Conservation (phyloP, 306 rosid species). For the Cucurbita ficifolia region DNA sequence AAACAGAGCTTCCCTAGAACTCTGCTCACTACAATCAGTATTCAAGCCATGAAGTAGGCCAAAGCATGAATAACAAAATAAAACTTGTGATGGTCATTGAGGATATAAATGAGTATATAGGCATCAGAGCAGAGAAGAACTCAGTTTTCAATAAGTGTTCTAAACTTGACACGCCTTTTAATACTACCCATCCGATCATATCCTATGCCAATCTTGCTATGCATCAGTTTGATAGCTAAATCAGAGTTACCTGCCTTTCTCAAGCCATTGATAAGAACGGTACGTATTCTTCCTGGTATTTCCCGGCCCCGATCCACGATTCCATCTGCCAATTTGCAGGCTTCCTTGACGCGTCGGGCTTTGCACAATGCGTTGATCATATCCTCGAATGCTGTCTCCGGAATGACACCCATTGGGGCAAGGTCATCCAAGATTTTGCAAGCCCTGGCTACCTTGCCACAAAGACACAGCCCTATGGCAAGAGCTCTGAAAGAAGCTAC, state of each 20-base stretch:
- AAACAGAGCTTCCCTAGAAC: neutral
- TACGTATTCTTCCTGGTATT: conserved; percentile 65
- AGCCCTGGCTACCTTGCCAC: conserved; percentile 74
- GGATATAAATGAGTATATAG: neutral
- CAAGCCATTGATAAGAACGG: conserved; percentile 59
- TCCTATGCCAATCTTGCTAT: conserved; percentile 84
- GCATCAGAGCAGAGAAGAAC: neutral
- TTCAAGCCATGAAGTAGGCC: too few species aligned
- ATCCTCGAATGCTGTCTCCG: conserved; percentile 65
- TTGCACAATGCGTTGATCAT: conserved; percentile 70
- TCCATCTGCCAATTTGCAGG: conserved; percentile 92
- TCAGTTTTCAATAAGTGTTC: conserved; percentile 32
- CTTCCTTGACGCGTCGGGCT: conserved; percentile 64
- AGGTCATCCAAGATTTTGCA: conserved; percentile 83
- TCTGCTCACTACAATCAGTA: too few species aligned
- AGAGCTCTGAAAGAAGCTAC: conserved; percentile 78
- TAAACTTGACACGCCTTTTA: conserved; percentile 69
- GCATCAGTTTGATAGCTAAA: conserved; percentile 76
- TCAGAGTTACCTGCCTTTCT: conserved; percentile 76
- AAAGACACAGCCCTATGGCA: conserved; percentile 67
- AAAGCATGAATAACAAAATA: too few species aligned
- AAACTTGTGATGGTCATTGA: neutral
- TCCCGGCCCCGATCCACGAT: conserved; percentile 81
- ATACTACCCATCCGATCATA: conserved; percentile 64
- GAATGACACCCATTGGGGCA: conserved; percentile 70